Conservation (phyloP, 2,329 filamentous ascomycete genomes). For the Magnaporthales sp. region DNA sequence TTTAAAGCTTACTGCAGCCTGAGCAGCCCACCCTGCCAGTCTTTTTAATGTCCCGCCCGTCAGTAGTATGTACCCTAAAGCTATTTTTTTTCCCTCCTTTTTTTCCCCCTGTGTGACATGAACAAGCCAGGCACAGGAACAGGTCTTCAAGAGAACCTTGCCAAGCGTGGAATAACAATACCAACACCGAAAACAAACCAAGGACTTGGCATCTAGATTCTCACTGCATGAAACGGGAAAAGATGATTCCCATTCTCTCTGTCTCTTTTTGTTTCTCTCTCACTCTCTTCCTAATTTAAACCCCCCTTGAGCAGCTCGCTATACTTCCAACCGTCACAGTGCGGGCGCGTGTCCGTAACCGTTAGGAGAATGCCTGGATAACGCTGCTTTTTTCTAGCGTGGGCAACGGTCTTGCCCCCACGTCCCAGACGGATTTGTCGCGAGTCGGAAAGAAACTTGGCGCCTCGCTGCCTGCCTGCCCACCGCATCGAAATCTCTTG, state of each 20-base stretch:
- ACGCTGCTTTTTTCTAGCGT: neutral
- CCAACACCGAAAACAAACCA: neutral
- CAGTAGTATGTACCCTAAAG: neutral
- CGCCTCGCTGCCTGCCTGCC: neutral
- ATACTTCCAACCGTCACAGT: neutral
- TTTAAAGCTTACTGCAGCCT: neutral
- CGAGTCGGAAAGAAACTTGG: neutral
- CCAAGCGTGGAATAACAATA: neutral
- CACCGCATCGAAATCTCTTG: neutral
- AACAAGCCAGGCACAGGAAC: neutral
- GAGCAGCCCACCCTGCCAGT: neutral
- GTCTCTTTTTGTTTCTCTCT: neutral
- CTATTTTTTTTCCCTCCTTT: neutral
- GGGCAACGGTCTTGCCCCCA: neutral
- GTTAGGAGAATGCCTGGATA: neutral
- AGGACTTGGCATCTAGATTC: neutral
- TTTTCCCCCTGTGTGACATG: neutral
- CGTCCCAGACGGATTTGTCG: neutral
- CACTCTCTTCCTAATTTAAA: neutral
- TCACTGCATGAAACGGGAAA: neutral
- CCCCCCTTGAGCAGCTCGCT: neutral
- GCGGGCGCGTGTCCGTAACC: no score
- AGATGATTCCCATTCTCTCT: neutral
- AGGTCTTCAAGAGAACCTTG: neutral
- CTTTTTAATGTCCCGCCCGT: neutral